Percentiles rank a stretch among this genome's conserved stretches.
These are phyloP conservation scores for Kurtzmaniella quercitrusa DNA, from an alignment of 1,139 yeast species.

Conservation along the genomic window DNA sequence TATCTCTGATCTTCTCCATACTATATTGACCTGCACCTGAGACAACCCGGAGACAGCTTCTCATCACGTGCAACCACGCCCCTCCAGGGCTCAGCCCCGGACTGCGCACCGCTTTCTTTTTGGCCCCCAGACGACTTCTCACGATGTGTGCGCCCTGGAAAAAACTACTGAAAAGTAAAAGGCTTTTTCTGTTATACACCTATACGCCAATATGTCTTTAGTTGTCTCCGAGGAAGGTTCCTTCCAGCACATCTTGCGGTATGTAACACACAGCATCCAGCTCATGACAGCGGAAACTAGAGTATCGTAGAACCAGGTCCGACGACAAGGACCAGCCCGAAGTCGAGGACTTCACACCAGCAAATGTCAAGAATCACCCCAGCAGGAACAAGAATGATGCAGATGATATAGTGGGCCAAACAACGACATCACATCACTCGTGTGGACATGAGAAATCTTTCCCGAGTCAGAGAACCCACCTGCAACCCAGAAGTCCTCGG, in stretches of 20 bases:
- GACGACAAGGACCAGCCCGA: too few relatives aligned
- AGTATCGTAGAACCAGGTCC: neutral
- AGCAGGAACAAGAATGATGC: too few relatives aligned
- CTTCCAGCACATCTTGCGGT: conserved; percentile 99
- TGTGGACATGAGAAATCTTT: too few relatives aligned
- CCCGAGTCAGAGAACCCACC: too few relatives aligned
- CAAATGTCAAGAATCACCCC: too few relatives aligned
- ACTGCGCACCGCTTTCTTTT: conserved; percentile 4
- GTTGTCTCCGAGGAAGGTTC: conserved; percentile 99
- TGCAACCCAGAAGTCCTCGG: too few relatives aligned
- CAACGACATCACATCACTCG: too few relatives aligned
- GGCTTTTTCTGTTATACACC: conserved; percentile 6
- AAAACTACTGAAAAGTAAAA: conserved; percentile 7
- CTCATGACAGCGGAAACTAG: neutral
- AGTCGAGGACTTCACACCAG: too few relatives aligned
- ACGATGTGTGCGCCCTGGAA: conserved; percentile 2
- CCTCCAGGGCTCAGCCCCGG: conserved; percentile 17
- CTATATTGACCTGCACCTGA: too few relatives aligned
- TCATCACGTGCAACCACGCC: neutral
- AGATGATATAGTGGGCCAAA: too few relatives aligned
- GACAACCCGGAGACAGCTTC: too few relatives aligned
- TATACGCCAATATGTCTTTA: conserved; percentile 70
- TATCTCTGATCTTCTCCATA: too few relatives aligned
- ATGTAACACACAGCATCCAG: conserved; percentile 35
- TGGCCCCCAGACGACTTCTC: conserved; percentile 7